Conservation (phyloP, 2,329 filamentous ascomycete genomes). For the Nannizzia gypsea region DNA sequence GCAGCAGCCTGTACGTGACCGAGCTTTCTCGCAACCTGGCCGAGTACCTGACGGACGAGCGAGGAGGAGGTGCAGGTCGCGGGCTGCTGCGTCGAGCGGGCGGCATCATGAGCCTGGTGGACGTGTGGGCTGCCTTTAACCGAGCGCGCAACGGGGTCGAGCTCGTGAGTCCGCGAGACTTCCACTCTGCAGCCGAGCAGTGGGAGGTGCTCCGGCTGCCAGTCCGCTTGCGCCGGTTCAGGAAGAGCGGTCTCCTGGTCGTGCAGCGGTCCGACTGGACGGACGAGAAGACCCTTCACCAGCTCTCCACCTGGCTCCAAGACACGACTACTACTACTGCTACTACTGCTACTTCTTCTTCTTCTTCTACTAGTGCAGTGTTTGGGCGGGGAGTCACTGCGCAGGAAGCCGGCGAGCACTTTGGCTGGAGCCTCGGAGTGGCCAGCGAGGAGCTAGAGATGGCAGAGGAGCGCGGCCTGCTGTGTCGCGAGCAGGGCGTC, state of each 20-base stretch:
- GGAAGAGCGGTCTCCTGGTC: constrained; percentile 85
- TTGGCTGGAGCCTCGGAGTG: constrained; percentile 95
- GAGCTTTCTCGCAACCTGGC: constrained; percentile 75
- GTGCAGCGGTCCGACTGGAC: constrained; percentile 81
- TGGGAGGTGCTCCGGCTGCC: constrained; percentile 85
- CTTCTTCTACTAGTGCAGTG: constrained; percentile 46
- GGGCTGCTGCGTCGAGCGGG: constrained; percentile 65
- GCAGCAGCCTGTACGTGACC: constrained; percentile 80
- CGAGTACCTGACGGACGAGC: constrained; percentile 79
- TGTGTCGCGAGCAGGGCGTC: constrained; percentile 85
- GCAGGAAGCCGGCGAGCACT: constrained; percentile 75
- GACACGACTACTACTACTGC: constrained; percentile 35
- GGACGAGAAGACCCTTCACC: constrained; percentile 75
- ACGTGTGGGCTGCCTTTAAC: constrained; percentile 92
- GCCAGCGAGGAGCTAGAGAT: constrained; percentile 93
- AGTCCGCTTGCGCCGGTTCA: constrained; percentile 76
- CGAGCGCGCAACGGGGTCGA: constrained; percentile 85
- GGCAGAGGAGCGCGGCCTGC: constrained; percentile 77
- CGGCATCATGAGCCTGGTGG: constrained; percentile 79
- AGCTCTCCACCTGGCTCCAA: constrained; percentile 64
- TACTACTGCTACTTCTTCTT: constrained; percentile 45
- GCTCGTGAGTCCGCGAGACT: constrained; percentile 80
- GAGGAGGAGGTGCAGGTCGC: too few relatives aligned
- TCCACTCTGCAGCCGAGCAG: constrained; percentile 74
- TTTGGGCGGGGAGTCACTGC: constrained; percentile 83